phyloP scores from a whole-genome alignment of 2,329 filamentous ascomycete genomes.

The Pseudogymnoascus sp. region DNA sequence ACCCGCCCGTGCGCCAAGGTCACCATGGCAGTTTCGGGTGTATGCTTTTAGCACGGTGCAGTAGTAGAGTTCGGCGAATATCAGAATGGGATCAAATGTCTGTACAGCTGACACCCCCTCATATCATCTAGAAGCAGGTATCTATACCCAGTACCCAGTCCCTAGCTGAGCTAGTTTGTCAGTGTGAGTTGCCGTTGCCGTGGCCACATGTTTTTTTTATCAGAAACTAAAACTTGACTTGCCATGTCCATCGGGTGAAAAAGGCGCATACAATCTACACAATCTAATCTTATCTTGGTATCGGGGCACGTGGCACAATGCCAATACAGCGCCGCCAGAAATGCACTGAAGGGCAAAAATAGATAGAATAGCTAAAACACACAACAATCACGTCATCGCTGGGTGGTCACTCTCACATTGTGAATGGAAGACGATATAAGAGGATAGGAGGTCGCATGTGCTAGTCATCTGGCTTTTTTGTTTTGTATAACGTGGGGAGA shows the following conservation, averaged over 20 bases:
- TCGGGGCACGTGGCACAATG: not conserved
- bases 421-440: constrained; percentile 4
- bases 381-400: constrained; percentile 3
- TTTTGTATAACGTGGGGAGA: not conserved
- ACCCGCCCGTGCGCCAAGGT: not conserved
- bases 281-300: constrained; percentile 2
- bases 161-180: not conserved
- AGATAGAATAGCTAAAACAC: constrained; percentile 7
- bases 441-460: not conserved
- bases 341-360: constrained; percentile 1
- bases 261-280: not conserved
- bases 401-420: not conserved
- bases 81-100: not conserved
- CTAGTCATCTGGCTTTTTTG: not conserved
- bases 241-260: not conserved
- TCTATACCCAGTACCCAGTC: not conserved
- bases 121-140: not conserved
- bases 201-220: not conserved
- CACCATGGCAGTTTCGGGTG: not conserved
- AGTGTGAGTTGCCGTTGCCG: not conserved
- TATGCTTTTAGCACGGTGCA: not conserved
- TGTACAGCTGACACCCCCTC: constrained; percentile 3
- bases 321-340: not conserved
- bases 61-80: not conserved
- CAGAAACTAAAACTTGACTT: not conserved